Evolutionary conservation across 139 green algal genomes (phyloP).

Genomic region (Closterium sp.): DNA sequence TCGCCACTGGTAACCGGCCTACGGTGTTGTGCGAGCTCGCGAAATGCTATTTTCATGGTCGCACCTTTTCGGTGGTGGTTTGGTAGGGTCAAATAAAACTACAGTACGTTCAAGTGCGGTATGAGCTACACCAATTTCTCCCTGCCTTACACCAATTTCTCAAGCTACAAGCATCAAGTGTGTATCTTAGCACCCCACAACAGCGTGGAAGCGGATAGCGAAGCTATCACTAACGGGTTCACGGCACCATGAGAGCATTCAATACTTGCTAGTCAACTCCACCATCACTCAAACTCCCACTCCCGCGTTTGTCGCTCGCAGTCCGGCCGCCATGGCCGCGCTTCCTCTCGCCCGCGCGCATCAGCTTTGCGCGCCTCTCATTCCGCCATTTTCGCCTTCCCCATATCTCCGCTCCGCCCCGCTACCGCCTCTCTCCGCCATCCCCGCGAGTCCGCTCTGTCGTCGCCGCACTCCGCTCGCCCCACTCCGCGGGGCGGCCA

Average conservation of each 20-base stretch:
- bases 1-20: not conserved
- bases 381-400: not conserved
- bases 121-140: no score
- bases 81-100: not conserved
- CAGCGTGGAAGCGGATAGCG: not conserved
- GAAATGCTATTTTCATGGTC: not conserved
- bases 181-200: not conserved
- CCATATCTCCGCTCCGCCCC: not conserved
- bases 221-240: not conserved
- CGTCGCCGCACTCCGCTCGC: not conserved
- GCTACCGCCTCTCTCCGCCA: not conserved
- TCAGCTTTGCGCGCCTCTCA: not conserved
- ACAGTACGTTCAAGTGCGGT: not conserved
- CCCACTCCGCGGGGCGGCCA: not conserved
- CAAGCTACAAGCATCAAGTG: not conserved
- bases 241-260: not conserved
- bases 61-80: no score
- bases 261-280: not conserved
- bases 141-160: not conserved
- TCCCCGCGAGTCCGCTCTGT: not conserved
- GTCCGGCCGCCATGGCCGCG: not conserved
- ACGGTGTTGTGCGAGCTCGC: not conserved
- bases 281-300: not conserved
- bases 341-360: not conserved
- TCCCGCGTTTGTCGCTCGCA: not conserved